Base-by-base conservation (phyloP, 179 eudicot species). In the Carnegiea gigantea region DNA sequence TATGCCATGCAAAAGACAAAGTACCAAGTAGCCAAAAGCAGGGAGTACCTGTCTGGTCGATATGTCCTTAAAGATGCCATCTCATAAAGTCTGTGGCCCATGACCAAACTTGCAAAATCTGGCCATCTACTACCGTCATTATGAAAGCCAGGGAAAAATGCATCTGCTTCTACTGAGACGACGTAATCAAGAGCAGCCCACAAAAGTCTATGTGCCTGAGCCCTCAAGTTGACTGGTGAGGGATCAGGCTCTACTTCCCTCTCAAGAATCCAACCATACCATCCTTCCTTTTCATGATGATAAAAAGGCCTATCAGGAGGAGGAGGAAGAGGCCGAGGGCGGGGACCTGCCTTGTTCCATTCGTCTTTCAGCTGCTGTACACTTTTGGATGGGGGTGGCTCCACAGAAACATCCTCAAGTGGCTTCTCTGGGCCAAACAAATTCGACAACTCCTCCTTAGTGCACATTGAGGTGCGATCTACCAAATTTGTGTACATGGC, bases 291-390 rank as follows among this genome's bases (percentile, higher is more conserved):
- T 77, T 96, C 99, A 83, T 96, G 98, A 54, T 33, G 93, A 88
- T 96, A 96, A 74, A 93, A 82, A 30, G 98, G 96, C 59, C 98
- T 87, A 44, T 77, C 97, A 11, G 99, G 99, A 82, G 99, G 98
- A 36, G 99, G 99, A 68, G 98, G 97, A 82, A 96, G 97, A 67
- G 99, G 97, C 54, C 99, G 89, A 28, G 99, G 99, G 21, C 99
- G 94, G 64, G 99, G 98, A 65, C 99, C 99, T 3, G 98, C 98
- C 76, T 92, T 91, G 79, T 92, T 85, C 99, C 99, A 96, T 62
- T 93, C 99, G 79, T 90, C 89, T 86, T 88, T 92, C 18, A 78
- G 83, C 80, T 88, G 87, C 64, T 88, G 83, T 18, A 54, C 83
- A 82, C 83, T 93, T 88, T 93, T 94, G 64, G 89, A 80, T 43